Base-by-base conservation (phyloP, 495 filamentous ascomycete species). In the Tuber umbilicatum region DNA sequence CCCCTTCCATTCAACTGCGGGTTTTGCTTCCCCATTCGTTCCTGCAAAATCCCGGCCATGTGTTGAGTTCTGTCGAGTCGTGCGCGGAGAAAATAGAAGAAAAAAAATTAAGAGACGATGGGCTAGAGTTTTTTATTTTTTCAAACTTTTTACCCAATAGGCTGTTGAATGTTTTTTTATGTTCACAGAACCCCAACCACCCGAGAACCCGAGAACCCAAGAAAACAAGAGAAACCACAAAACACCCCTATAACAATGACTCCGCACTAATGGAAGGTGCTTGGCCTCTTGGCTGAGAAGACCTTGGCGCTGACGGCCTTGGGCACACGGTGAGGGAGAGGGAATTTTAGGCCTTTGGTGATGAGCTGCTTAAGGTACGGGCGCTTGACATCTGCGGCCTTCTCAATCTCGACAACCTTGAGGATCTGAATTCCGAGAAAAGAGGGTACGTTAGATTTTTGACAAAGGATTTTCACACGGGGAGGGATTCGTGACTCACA, bases 331-430 rank as follows among this genome's bases (percentile, higher is more conserved):
- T 98, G 95, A 82, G 95, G 95, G 81, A 99, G 92, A 85, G 95
- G 95, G 92, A 99, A 99, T 85, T 93, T 92, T 85, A 99, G 92
- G 85, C 91, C 85, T 91, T 97, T 97, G 85, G 87, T 86, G 84
- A 98, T 85, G 85, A 99, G 93, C 87, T 99, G 95, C 89, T 92
- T 94, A 90, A 98, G 94, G 90, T 99, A 98, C 79, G 96, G 94
- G 84, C 94, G 92, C 87, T 94, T 94, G 88, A 99, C 89, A 84
- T 93, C 92, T 76, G 92, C 92, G 84, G 85, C 88, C 88, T 97
- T 96, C 86, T 95, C 90, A 84, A 99, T 85, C 87, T 98, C 96
- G 82, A 97, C 93, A 81, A 98, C 95, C 86, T 94, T 94, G 82
- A 99, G 93, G 86, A 99, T 97, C 94, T 98, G 81, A 79, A 79